These are phyloP conservation scores for Neonectria neomacrospora DNA, from an alignment of 2,329 filamentous ascomycete species.

Conservation along the genomic window DNA sequence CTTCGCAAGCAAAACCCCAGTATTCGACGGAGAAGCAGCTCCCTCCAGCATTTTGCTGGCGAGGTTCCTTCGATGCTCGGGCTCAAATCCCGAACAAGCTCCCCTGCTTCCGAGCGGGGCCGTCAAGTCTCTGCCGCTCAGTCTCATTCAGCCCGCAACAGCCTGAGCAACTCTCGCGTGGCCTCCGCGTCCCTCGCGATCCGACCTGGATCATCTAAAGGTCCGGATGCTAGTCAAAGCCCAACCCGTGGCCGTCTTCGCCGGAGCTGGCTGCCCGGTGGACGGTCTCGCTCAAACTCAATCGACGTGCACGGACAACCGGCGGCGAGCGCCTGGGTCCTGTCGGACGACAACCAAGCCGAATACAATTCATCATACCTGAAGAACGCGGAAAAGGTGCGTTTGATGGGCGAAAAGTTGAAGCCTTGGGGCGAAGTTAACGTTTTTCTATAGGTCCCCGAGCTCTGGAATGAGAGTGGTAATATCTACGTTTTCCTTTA, in stretches of 20 bases:
- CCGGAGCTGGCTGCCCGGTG: constrained; percentile 65
- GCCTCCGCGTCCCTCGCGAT: constrained; percentile 48
- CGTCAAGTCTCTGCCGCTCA: constrained; percentile 62
- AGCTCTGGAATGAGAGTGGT: constrained; percentile 72
- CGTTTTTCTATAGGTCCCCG: constrained; percentile 62
- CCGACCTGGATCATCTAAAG: constrained; percentile 41
- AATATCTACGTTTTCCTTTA: constrained; percentile 68
- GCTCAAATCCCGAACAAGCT: constrained; percentile 44
- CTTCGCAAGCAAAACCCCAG: constrained; percentile 48
- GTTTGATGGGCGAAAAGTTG: constrained; percentile 20
- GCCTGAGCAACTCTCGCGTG: constrained; percentile 46
- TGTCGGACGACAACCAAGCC: constrained; percentile 60
- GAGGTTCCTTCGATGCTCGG: constrained; percentile 31
- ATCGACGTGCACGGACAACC: constrained; percentile 43
- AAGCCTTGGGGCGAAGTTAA: constrained; percentile 30
- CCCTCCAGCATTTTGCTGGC: constrained; percentile 42
- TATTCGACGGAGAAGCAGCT: constrained; percentile 48
- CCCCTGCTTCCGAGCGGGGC: constrained; percentile 53
- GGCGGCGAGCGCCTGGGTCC: constrained; percentile 62
- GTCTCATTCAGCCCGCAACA: constrained; percentile 45
- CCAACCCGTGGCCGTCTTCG: constrained; percentile 59
- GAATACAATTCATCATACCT: constrained; percentile 68
- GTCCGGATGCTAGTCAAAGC: constrained; percentile 54
- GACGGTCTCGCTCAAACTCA: constrained; percentile 64
- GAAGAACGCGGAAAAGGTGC: constrained; percentile 65